These are phyloP conservation scores for Citrus cavaleriei DNA, from an alignment of 345 rosid genomes.

Conservation along the genomic window DNA sequence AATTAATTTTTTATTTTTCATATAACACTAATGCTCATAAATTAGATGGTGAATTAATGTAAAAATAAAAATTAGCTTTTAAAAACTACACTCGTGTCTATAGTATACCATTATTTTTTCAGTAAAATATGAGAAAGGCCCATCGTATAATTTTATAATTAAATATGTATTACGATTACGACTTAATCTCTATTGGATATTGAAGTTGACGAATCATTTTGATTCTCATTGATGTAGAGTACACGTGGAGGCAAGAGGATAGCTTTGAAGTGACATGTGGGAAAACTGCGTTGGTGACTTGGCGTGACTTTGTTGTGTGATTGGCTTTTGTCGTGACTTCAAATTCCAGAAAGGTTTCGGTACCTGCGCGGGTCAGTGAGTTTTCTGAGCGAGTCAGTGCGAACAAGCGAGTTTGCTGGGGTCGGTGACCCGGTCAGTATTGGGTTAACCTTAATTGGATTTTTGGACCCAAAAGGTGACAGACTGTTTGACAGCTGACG, in stretches of 20 bases:
- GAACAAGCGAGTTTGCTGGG: background rate
- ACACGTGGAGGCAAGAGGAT: slow-evolving; percentile 9
- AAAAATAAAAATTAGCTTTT: too few species aligned
- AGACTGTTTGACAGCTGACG: background rate
- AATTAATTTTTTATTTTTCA: too few species aligned
- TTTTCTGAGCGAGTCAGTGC: background rate
- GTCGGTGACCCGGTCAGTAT: background rate
- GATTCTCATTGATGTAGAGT: too few species aligned
- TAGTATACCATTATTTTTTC: too few species aligned
- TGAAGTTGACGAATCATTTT: background rate
- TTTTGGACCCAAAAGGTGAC: background rate
- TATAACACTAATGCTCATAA: too few species aligned
- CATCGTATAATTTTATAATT: too few species aligned
- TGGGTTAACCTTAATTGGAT: background rate
- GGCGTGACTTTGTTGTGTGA: background rate
- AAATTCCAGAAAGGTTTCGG: background rate
- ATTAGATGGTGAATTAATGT: too few species aligned
- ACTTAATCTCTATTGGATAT: background rate
- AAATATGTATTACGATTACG: too few species aligned
- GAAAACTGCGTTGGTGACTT: background rate
- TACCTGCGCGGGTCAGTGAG: background rate
- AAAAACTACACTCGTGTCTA: background rate
- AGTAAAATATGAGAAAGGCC: background rate
- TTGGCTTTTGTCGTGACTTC: background rate
- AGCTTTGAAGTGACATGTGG: background rate